Conservation (phyloP, 768 basidiomycete genomes). For the Auricularia heimuer region DNA sequence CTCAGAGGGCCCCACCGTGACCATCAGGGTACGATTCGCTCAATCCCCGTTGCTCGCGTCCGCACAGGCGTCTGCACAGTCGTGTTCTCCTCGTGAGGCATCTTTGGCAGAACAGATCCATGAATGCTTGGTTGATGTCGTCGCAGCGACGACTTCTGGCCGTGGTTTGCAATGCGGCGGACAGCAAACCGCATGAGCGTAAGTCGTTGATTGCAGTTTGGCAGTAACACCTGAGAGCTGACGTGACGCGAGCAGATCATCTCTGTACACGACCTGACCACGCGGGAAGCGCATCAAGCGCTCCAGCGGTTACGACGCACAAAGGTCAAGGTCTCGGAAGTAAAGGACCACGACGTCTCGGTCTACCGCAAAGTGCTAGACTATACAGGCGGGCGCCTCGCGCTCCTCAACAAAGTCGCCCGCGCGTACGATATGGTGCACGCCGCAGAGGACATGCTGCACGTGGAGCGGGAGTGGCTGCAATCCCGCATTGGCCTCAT, state of each 20-base stretch:
- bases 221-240: too few species aligned
- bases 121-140: background rate
- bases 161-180: conserved; percentile 61
- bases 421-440: conserved; percentile 50
- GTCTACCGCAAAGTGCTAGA: conserved; percentile 33
- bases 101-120: background rate
- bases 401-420: conserved; percentile 63
- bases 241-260: conserved; percentile 35
- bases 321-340: conserved; percentile 29
- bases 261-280: conserved; percentile 60
- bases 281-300: conserved; percentile 48
- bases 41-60: background rate
- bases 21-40: conserved; percentile 5
- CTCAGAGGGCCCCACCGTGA: background rate
- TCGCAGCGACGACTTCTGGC: conserved; percentile 76
- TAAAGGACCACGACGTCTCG: conserved; percentile 19
- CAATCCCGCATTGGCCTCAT: conserved; percentile 73
- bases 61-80: conserved; percentile 59
- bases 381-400: conserved; percentile 67
- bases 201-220: conserved; percentile 8
- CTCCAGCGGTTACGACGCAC: conserved; percentile 39
- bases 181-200: conserved; percentile 69
- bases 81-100: conserved; percentile 62
- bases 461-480: conserved; percentile 73
- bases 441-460: conserved; percentile 54